phyloP scores from a whole-genome alignment of 2,329 filamentous ascomycete species.

The Penicillium rolfsii region DNA sequence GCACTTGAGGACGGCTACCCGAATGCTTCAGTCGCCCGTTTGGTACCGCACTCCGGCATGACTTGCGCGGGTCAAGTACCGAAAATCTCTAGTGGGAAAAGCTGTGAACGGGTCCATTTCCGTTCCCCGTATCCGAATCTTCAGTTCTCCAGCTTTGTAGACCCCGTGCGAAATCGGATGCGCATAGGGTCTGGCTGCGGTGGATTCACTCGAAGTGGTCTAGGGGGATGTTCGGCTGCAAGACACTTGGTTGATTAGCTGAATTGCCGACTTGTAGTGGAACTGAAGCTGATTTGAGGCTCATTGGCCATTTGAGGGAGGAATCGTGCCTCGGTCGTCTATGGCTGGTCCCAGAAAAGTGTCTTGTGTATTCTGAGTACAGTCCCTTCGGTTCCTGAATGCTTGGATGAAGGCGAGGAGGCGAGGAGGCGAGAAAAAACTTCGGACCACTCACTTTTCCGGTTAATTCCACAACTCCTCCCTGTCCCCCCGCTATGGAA shows the following conservation, averaged over 20 bases:
- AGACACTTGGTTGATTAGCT: neutral
- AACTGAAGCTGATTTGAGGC: neutral
- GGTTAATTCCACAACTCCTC: neutral
- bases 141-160: constrained; percentile 1
- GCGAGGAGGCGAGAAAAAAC: neutral
- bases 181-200: neutral
- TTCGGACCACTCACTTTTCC: neutral
- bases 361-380: neutral
- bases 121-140: neutral
- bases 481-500: neutral
- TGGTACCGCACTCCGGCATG: constrained; percentile 8
- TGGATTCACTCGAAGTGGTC: neutral
- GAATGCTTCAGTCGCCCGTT: constrained; percentile 7
- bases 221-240: neutral
- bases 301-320: neutral
- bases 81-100: constrained; percentile 2
- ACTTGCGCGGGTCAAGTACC: constrained; percentile 21
- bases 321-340: neutral
- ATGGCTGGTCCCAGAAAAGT: neutral
- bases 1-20: constrained; percentile 29
- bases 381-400: neutral
- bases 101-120: neutral
- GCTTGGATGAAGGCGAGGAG: neutral
- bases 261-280: neutral
- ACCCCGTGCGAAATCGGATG: neutral